These are phyloP conservation scores for Cercis canadensis DNA, from an alignment of 306 rosid species.

Conservation along the genomic window DNA sequence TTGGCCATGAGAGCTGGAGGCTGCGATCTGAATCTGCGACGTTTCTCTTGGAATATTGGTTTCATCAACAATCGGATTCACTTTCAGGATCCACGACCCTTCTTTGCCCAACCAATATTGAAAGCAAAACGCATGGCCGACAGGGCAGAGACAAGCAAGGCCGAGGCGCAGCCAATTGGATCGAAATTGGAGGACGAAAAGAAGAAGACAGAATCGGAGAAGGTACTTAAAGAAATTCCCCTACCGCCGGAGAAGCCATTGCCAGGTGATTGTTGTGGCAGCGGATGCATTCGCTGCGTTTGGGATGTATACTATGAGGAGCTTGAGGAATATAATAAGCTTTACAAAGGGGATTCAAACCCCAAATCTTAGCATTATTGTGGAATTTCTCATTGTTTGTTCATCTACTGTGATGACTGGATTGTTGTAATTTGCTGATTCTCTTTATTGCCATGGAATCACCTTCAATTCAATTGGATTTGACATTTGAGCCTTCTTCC, in stretches of 20 bases:
- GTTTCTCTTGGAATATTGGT: neutral
- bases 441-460: too few relatives aligned
- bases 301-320: constrained; percentile 93
- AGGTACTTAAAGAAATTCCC: constrained; percentile 29
- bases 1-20: constrained; percentile 31
- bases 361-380: constrained; percentile 1
- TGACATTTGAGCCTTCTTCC: neutral
- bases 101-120: neutral
- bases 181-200: constrained; percentile 1
- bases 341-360: constrained; percentile 43
- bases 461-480: neutral
- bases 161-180: constrained; percentile 2
- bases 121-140: constrained; percentile 41
- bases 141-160: constrained; percentile 2
- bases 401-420: neutral
- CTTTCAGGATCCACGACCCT: constrained; percentile 3
- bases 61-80: neutral
- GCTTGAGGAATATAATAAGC: constrained; percentile 74
- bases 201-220: constrained; percentile 4
- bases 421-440: neutral
- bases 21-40: neutral
- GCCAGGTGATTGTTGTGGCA: constrained; percentile 90
- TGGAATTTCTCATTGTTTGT: neutral
- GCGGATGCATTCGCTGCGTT: constrained; percentile 93
- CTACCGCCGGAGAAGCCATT: constrained; percentile 91